These are phyloP conservation scores for Gaultheria prostrata DNA, from an alignment of 148 eudicot genomes.

Conservation along the genomic window DNA sequence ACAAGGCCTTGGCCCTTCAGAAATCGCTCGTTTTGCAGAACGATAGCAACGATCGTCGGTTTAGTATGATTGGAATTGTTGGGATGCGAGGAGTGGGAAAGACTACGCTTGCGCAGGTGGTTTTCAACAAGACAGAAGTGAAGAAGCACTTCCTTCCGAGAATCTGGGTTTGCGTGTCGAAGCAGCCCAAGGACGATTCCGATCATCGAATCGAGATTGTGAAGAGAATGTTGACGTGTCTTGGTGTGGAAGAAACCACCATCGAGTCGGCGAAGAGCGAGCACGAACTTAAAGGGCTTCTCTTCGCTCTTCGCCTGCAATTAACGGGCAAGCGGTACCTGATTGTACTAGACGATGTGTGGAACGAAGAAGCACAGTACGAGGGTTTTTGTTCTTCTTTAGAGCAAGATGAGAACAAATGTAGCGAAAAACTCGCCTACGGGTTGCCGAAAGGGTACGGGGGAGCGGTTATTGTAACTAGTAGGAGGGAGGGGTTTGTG, in stretches of 20 bases:
- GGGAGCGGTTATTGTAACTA: slow-evolving; percentile 29
- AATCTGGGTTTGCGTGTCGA: slow-evolving; percentile 35
- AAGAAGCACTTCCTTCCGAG: slow-evolving; percentile 20
- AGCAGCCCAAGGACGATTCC: slow-evolving; percentile 6
- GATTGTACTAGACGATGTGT: slow-evolving; percentile 36
- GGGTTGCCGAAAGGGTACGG: slow-evolving; percentile 39
- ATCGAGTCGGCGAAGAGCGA: not conserved
- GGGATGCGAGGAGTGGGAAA: slow-evolving; percentile 38
- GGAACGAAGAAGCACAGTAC: not conserved
- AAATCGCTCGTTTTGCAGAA: not conserved
- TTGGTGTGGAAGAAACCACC: slow-evolving; percentile 27
- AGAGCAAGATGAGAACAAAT: slow-evolving; percentile 2
- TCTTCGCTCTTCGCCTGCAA: slow-evolving; percentile 25
- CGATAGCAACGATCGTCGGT: not conserved
- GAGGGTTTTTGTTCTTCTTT: not conserved
- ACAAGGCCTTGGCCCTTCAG: not conserved
- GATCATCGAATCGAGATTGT: slow-evolving; percentile 23
- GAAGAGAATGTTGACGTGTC: slow-evolving; percentile 27
- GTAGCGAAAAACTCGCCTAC: slow-evolving; percentile 4
- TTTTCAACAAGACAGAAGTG: slow-evolving; percentile 19
- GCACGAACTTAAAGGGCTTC: slow-evolving; percentile 15
- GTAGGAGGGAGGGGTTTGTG: slow-evolving; percentile 13
- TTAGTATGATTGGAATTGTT: slow-evolving; percentile 17
- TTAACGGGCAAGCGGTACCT: slow-evolving; percentile 30
- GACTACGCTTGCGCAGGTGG: slow-evolving; percentile 28